phyloP scores from a whole-genome alignment of 441 rosid genomes.

The Croton laevigatus region DNA sequence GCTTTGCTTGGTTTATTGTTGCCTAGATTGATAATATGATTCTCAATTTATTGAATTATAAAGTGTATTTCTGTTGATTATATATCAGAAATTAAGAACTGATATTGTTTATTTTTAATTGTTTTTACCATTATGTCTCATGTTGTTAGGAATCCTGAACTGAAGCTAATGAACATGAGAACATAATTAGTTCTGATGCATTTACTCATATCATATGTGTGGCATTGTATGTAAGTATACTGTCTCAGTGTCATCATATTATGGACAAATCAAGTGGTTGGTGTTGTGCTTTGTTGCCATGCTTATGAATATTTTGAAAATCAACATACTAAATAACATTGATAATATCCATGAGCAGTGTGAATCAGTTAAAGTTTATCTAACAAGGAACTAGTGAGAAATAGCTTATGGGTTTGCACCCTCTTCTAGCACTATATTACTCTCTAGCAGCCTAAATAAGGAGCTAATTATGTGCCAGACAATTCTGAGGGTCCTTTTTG shows the following conservation, averaged over 20 bases:
- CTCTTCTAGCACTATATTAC: background rate
- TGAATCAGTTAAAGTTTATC: background rate
- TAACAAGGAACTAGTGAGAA: background rate
- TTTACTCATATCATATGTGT: background rate
- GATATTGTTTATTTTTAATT: background rate
- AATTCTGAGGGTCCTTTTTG: conserved; percentile 5
- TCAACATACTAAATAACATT: background rate
- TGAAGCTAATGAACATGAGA: background rate
- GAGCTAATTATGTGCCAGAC: background rate
- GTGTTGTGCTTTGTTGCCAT: background rate
- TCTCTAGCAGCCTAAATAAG: background rate
- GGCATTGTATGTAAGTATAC: background rate
- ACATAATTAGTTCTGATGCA: background rate
- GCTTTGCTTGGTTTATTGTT: background rate
- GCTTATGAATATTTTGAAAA: background rate
- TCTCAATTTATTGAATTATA: background rate
- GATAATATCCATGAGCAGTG: background rate
- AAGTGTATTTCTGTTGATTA: background rate
- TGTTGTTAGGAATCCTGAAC: background rate
- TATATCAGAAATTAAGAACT: no score
- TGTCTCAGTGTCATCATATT: background rate
- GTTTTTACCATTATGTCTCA: background rate
- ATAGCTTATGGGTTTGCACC: background rate
- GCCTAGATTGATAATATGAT: conserved; percentile 4
- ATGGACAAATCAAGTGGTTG: background rate